A percentile compares a stretch with the other conserved stretches of the same genome.
These are phyloP conservation scores for Venturia effusa DNA, from an alignment of 2,329 filamentous ascomycete genomes.

Conservation along the genomic window DNA sequence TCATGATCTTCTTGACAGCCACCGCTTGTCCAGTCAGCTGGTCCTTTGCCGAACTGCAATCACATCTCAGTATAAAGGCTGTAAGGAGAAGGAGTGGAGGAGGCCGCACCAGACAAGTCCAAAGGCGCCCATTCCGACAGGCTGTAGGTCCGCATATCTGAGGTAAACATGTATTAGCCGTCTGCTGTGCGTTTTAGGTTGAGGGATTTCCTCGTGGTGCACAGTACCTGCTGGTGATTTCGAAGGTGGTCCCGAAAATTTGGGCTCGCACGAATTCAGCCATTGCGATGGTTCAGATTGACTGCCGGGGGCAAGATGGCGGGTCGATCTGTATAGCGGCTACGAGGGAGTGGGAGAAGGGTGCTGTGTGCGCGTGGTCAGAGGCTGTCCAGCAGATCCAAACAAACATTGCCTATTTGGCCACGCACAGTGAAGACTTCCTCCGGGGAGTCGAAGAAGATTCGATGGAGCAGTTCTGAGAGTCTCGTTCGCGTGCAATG, in stretches of 20 bases:
- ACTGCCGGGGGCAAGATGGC: constrained; percentile 11
- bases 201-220: not conserved
- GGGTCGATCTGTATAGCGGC: constrained; percentile 12
- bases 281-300: constrained; percentile 50
- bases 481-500: not conserved
- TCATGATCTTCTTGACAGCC: constrained; percentile 99
- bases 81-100: not conserved
- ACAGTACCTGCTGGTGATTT: constrained; percentile 90
- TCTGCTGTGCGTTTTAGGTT: not conserved
- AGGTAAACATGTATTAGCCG: constrained; percentile 4
- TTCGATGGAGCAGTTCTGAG: not conserved
- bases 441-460: not conserved
- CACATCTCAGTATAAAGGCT: constrained; percentile 9
- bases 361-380: constrained; percentile 3
- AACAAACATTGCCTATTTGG: not conserved
- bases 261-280: constrained; percentile 98
- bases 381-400: not conserved
- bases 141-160: constrained; percentile 96
- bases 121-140: constrained; percentile 98
- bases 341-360: not conserved
- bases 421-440: not conserved
- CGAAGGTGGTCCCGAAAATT: constrained; percentile 98
- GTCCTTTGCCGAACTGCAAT: constrained; percentile 79
- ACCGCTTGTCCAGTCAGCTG: constrained; percentile 95
- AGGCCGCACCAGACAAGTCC: constrained; percentile 81